phyloP scores from a whole-genome alignment of 2,329 filamentous ascomycete species.

The Fusarium gaditjirri region DNA sequence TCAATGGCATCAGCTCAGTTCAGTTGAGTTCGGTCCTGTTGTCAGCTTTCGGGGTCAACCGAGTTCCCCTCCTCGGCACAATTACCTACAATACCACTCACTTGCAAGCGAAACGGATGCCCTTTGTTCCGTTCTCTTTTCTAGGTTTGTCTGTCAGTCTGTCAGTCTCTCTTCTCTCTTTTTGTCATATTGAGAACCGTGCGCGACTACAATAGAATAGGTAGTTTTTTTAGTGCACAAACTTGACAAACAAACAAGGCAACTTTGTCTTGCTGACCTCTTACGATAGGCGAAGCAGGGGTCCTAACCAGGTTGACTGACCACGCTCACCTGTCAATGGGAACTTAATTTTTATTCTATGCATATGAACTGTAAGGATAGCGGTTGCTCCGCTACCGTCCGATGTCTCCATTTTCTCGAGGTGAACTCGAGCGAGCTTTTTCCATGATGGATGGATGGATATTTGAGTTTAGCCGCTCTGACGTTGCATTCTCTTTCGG shows the following conservation, averaged over 20 bases:
- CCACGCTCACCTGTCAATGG: constrained; percentile 32
- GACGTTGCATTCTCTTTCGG: not conserved
- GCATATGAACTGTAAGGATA: not conserved
- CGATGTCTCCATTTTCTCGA: not conserved
- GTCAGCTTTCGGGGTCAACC: not conserved
- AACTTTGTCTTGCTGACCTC: not conserved
- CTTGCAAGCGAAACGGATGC: not conserved
- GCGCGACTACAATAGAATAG: constrained; percentile 7
- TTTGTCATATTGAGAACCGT: constrained; percentile 24
- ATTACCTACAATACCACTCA: not conserved
- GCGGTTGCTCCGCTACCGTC: not conserved
- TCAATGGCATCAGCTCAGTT: not conserved
- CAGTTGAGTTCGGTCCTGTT: not conserved
- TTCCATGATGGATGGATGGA: not conserved
- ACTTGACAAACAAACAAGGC: not conserved
- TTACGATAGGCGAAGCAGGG: constrained; percentile 14
- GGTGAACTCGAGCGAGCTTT: not conserved
- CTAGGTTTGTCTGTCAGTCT: not conserved
- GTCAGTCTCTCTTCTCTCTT: not conserved
- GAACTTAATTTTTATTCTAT: constrained; percentile 13
- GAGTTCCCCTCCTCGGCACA: not conserved
- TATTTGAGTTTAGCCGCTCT: not conserved
- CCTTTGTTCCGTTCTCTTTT: not conserved
- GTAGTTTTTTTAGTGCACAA: not conserved
- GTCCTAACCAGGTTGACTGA: constrained; percentile 17